These are phyloP conservation scores for Alloteropsis semialata DNA, from an alignment of 176 grass and related monocot species.

Conservation along the genomic window DNA sequence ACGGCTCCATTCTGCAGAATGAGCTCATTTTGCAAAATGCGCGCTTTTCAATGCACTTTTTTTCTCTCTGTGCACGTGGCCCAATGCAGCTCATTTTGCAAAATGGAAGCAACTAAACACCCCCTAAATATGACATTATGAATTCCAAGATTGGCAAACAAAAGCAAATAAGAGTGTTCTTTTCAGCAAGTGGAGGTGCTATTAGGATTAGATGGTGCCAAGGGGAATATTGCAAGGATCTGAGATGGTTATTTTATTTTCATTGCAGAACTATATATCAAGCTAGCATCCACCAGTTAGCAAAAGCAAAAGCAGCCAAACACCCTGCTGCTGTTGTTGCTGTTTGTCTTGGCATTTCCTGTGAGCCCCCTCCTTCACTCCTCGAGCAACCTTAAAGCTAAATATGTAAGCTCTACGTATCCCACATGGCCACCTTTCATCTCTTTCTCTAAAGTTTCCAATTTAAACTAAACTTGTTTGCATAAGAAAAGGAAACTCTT, in stretches of 20 bases:
- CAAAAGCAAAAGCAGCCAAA: not conserved
- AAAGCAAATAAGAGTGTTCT: not conserved
- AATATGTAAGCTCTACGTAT: not conserved
- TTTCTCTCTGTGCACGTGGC: too few species aligned
- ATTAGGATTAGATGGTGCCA: constrained; percentile 16
- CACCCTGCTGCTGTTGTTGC: not conserved
- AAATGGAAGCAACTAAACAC: too few species aligned
- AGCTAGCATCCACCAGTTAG: not conserved
- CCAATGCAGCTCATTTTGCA: too few species aligned
- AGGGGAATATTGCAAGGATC: constrained; percentile 9
- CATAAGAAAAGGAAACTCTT: not conserved
- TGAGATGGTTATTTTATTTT: not conserved
- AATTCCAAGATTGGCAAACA: constrained; percentile 2
- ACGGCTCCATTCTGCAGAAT: too few species aligned
- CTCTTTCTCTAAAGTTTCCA: not conserved
- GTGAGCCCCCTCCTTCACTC: not conserved
- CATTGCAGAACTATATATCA: not conserved
- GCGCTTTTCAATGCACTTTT: too few species aligned
- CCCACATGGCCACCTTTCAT: not conserved
- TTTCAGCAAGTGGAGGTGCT: constrained; percentile 19
- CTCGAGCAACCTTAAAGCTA: not conserved
- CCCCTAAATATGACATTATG: too few species aligned
- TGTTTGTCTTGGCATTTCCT: not conserved
- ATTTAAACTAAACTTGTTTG: not conserved
- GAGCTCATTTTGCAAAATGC: too few species aligned